Conservation (phyloP, 257 asterid species). For the Primulina tabacum region DNA sequence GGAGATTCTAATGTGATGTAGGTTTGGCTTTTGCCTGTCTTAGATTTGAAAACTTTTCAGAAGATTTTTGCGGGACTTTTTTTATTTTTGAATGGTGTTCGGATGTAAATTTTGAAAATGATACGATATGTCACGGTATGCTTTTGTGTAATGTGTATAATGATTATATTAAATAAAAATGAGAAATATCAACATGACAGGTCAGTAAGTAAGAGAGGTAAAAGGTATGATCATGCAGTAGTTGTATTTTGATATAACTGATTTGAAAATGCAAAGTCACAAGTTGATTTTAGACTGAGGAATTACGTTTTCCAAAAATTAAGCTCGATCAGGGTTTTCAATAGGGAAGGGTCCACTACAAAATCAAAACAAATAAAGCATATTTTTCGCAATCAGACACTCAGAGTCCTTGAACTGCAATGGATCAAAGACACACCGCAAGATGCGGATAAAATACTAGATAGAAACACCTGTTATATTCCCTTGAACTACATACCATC, state of each 20-base stretch:
- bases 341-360: not conserved
- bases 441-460: not conserved
- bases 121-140: not conserved
- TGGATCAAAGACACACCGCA: not conserved
- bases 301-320: not conserved
- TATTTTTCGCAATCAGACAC: not conserved
- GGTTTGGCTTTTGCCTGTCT: not conserved
- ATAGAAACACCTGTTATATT: slow-evolving; percentile 1
- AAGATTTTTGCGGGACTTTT: too few relatives aligned
- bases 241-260: not conserved
- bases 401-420: not conserved
- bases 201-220: not conserved
- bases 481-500: not conserved
- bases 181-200: not conserved
- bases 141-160: not conserved
- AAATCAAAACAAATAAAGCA: not conserved
- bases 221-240: not conserved
- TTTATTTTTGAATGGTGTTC: too few relatives aligned
- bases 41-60: not conserved
- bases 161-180: too few relatives aligned
- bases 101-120: not conserved
- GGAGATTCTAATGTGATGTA: not conserved
- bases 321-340: not conserved
- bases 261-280: not conserved
- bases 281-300: not conserved